Evolutionary conservation across 257 asterid species (phyloP), one percentile per base, ranked within the genome.

Genomic region (Gentiana dahurica): DNA sequence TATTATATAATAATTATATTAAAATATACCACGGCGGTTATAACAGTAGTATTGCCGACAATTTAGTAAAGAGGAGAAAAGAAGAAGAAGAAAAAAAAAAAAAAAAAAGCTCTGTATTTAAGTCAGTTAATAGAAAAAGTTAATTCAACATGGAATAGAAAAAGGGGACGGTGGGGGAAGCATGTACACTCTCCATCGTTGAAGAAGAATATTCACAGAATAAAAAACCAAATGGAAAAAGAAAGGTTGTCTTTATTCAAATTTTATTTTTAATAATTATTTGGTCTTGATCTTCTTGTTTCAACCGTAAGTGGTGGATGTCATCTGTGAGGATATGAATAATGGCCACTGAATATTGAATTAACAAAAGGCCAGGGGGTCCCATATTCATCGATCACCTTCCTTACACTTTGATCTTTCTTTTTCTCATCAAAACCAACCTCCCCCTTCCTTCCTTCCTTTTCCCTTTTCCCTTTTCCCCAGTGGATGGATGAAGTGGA

Each of bases 151-250:
- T 12, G 4, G 6, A 37, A 4, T 36, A 13, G 8, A 38, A 39
- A 49, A 55, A 67, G 62, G 24, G 77, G 76, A 63, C 62, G 92
- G 91, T 71, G 87, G 85, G 65, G 88, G 82, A 58, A 55, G 67
- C 43, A 69, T 57, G 36, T 58, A 35, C 63, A 32, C 12, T 79
- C 53, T 78, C 69, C 53, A 72, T 87, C 95, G 84, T 84, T 59
- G 36, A 84, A 65, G 67, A 36, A 76, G 94, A 69, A 87, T 87
- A 84, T 84, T 84, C 89, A 49, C 34, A 44, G 36, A 43, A 62
- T 53, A 49, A 12, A 57, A 43, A 24, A 24, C 24, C 24, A 24
- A n/a, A 24, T 24, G 24, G 38, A 49, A 49, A 67, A 54, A 58
- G 63, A 63, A 52, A 63, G 66, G 34, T 48, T 68, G 81, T 70